These are phyloP conservation scores for Spirogloea muscicola DNA, from an alignment of 139 green algal species.

Conservation along the genomic window DNA sequence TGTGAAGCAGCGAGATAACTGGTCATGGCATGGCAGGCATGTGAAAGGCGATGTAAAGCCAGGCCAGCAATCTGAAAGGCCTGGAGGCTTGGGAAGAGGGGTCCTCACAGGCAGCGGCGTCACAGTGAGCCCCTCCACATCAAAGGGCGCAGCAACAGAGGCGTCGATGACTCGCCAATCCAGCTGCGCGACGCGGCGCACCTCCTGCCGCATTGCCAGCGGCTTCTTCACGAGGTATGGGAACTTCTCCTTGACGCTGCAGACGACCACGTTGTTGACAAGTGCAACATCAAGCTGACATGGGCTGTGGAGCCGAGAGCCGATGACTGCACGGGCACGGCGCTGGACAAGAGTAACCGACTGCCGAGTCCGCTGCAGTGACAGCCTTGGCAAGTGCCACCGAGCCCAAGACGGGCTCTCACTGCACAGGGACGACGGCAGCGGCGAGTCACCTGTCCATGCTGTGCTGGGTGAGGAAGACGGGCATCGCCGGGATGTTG, in stretches of 20 bases:
- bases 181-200: conserved; percentile 30
- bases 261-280: not conserved
- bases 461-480: conserved; percentile 28
- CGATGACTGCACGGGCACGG: not conserved
- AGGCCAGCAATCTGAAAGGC: not conserved
- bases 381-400: not conserved
- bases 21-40: not conserved
- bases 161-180: conserved; percentile 33
- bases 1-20: not conserved
- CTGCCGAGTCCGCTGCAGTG: not conserved
- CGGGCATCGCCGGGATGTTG: conserved; percentile 7
- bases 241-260: conserved; percentile 21
- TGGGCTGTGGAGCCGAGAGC: not conserved
- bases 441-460: conserved; percentile 23
- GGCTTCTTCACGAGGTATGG: conserved; percentile 5
- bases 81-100: too few relatives aligned
- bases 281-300: not conserved
- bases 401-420: not conserved
- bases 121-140: conserved; percentile 14
- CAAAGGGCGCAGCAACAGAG: not conserved
- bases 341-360: not conserved
- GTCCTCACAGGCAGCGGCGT: conserved; percentile 34
- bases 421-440: not conserved
- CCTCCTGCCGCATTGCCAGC: not conserved
- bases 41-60: not conserved